Evolutionary conservation across 176 grass and related monocot genomes (phyloP), one percentile per base, ranked within the genome.

Genomic region (Hordeum marinum): DNA sequence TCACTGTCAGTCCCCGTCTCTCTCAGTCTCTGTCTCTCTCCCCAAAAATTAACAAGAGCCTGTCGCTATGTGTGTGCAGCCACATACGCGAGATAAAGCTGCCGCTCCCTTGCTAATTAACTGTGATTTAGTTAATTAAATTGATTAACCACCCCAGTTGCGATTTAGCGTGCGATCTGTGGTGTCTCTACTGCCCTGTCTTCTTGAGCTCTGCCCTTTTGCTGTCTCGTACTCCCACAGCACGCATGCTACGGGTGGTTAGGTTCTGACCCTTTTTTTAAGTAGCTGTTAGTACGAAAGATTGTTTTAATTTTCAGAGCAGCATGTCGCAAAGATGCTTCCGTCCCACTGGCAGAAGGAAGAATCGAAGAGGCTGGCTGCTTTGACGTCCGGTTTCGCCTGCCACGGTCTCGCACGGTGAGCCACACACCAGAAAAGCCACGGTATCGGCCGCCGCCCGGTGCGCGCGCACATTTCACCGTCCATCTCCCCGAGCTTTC

Each of bases 121-220:
- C 5, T 3, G 13, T 59, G 20, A 17, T 12, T 2, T 66, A 18
- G 14, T 34, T 34, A 34, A 34, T 34, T 34, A 34, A 40, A 2
- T 40, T 78, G 55, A 43, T 29, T 41, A n/a, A 40, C 8, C 25
- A 18, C 45, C 42, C 46, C 35, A 2, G 7, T 85, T 68, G 68
- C 65, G 72, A 79, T 72, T 74, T 72, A 80, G 81, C 66, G 8
- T 29, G 67, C 81, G 24, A 57, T 54, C 17, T 65, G 55, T 48
- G 25, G 21, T 13, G 27, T 50, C 50, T 17, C 37, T 50, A 18
- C 80, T 48, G 61, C 14, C 36, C 68, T 81, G 26, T 75, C 32
- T 34, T 34, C 32, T 34, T 34, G 32, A 34, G 32, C 32, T 34
- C 2, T 34, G 32, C 4, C 29, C 40, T 10, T n/a, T 76, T 85